Base-by-base conservation (phyloP, 495 filamentous ascomycete genomes). In the Xylaria sp. region DNA sequence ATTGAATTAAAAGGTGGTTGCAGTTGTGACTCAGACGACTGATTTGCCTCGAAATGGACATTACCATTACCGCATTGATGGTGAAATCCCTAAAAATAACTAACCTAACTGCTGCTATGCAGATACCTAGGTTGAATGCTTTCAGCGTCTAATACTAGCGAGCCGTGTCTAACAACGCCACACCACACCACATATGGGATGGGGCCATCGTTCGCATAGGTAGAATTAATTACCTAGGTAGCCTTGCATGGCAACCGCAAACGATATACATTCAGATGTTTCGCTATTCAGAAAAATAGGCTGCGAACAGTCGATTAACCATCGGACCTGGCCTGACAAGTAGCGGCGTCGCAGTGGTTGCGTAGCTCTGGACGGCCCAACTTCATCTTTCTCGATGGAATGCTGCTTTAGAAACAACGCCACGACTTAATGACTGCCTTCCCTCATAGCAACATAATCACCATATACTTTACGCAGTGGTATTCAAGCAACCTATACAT, bases 311-410 rank as follows among this genome's bases (percentile, higher is more conserved):
- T 15, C 17, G 4, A 24, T 35, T 58, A 12, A 15, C 57, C 33
- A n/a, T 37, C 57, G 3, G 57, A 19, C 31, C 6, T 9, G 15
- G 57, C 57, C 44, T 26, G 43, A 65, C 21, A 65, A 44, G 62
- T 65, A 43, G 61, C 61, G n/a, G 43, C 62, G 24, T 1, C 7
- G 40, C 24, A 44, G 41, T n/a, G 41, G 41, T 64, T 64, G 24
- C 61, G 14, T 63, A 1, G 4, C 14, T 33, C 24, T 8, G 1
- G 17, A 19, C 43, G 6, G 14, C 5, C 21, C 61, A 43, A 40
- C 37, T 63, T 26, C 61, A 5, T 61, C 40, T 6, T 63, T 12
- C 37, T 62, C 37, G 14, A 46, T 15, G 15, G 12, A 8, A 44
- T 64, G 24, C 61, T 46, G 37, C 61, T 24, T 15, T 48, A 26